A percentile compares a stretch with the other conserved stretches of the same genome.
Conservation (phyloP, 352 stramenopile species). For the Phytophthora meadii region DNA sequence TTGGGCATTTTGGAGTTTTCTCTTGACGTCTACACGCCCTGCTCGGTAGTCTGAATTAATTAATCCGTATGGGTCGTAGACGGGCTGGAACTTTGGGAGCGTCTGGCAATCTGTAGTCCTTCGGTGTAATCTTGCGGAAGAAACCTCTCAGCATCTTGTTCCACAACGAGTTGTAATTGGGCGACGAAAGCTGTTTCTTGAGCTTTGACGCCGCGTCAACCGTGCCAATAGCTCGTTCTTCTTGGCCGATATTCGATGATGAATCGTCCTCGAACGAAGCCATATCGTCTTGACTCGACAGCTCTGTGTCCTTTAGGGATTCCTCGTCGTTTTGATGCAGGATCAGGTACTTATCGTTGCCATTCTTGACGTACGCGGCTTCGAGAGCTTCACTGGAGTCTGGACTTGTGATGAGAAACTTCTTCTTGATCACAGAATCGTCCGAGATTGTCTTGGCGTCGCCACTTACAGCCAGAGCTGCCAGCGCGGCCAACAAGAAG, state of each 20-base stretch:
- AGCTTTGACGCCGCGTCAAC: not conserved
- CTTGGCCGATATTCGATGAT: not conserved
- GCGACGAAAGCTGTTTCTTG: not conserved
- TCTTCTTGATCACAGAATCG: slow-evolving; percentile 4
- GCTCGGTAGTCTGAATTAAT: too few species aligned
- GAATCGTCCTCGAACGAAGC: too few species aligned
- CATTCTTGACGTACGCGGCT: too few species aligned
- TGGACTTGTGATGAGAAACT: slow-evolving; percentile 4
- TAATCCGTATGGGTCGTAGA: not conserved
- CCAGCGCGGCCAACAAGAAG: not conserved
- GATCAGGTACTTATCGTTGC: too few species aligned
- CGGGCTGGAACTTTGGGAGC: not conserved
- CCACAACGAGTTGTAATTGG: not conserved
- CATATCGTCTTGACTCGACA: too few species aligned
- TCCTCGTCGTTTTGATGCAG: too few species aligned
- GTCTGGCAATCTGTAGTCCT: not conserved
- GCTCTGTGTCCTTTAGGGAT: too few species aligned
- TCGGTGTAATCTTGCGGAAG: slow-evolving; percentile 1
- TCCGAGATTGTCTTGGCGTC: not conserved
- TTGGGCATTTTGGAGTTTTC: too few species aligned
- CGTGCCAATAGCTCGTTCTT: slow-evolving; percentile 2
- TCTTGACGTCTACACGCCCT: too few species aligned
- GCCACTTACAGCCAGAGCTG: not conserved
- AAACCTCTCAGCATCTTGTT: not conserved
- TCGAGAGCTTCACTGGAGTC: not conserved